These are phyloP conservation scores for Boletus coccyginus DNA, from an alignment of 768 basidiomycete genomes.

Conservation along the genomic window DNA sequence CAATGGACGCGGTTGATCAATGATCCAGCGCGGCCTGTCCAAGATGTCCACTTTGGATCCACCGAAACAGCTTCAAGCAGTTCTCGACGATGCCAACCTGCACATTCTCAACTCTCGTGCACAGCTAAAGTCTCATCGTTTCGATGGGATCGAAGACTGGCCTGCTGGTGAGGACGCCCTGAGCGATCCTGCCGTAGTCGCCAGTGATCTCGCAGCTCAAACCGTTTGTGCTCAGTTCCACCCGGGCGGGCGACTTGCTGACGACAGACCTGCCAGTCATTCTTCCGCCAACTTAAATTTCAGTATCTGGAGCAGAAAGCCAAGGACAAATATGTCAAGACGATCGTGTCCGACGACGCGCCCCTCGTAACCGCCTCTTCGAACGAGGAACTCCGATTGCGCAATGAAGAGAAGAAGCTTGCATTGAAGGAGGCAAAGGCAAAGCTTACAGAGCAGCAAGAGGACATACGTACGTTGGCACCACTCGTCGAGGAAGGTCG, in stretches of 20 bases:
- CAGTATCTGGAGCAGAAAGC: conserved; percentile 89
- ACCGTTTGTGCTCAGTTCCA: conserved; percentile 42
- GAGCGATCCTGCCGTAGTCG: conserved; percentile 55
- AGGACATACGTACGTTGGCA: conserved; percentile 60
- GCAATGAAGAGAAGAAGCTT: conserved; percentile 72
- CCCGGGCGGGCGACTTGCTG: neutral
- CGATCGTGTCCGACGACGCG: conserved; percentile 84
- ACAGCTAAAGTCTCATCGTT: conserved; percentile 24
- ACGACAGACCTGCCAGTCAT: conserved; percentile 44
- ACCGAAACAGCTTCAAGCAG: conserved; percentile 25
- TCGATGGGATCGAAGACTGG: conserved; percentile 30
- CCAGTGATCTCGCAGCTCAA: conserved; percentile 57
- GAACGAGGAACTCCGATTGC: conserved; percentile 59
- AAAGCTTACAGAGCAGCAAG: conserved; percentile 56
- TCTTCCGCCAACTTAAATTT: conserved; percentile 80
- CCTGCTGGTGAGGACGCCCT: conserved; percentile 26
- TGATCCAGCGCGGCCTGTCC: too few relatives aligned
- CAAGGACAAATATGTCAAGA: conserved; percentile 84
- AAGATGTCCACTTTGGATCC: conserved; percentile 21
- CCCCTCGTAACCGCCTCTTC: conserved; percentile 78
- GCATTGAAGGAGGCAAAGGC: conserved; percentile 63
- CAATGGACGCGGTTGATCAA: neutral
- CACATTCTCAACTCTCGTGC: conserved; percentile 21
- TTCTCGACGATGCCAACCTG: conserved; percentile 25
- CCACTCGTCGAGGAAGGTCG: conserved; percentile 71